Evolutionary conservation across 352 stramenopile genomes (phyloP).

Genomic region (Globisporangium uncinulatum): DNA sequence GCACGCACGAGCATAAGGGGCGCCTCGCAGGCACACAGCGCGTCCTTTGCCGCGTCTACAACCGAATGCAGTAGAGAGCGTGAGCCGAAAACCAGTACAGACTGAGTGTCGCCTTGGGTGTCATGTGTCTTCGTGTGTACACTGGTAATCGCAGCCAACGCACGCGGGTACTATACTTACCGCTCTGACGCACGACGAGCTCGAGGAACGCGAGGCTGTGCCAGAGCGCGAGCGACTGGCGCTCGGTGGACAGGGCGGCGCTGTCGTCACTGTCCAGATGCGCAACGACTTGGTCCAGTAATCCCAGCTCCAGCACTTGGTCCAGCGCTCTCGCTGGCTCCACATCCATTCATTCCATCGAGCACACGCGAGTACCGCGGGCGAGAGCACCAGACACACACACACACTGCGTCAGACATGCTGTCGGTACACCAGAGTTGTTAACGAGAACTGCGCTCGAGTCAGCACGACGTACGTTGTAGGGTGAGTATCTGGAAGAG

Average conservation of each 20-base stretch:
- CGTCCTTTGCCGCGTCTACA: slow-evolving; percentile 38
- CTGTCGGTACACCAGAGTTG: neutral
- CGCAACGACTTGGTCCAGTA: slow-evolving; percentile 30
- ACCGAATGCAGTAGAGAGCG: neutral
- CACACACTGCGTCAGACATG: neutral
- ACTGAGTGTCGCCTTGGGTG: neutral
- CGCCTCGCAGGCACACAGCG: slow-evolving; percentile 20
- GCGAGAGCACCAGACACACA: neutral
- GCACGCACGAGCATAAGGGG: slow-evolving; percentile 1
- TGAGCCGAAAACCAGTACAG: neutral
- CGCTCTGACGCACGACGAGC: slow-evolving; percentile 28
- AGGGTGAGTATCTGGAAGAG: slow-evolving; percentile 44
- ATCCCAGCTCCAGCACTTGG: slow-evolving; percentile 21
- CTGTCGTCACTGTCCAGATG: slow-evolving; percentile 20
- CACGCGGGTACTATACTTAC: slow-evolving; percentile 6
- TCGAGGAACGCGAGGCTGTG: slow-evolving; percentile 52
- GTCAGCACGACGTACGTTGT: slow-evolving; percentile 17
- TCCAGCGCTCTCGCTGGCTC: slow-evolving; percentile 7
- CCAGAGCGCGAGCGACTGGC: slow-evolving; percentile 30
- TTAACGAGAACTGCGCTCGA: no score
- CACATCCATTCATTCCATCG: neutral
- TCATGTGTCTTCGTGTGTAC: no score
- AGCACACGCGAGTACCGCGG: neutral
- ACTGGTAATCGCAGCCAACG: neutral
- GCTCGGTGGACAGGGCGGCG: neutral